Evolutionary conservation across 2,329 filamentous ascomycete species (phyloP).

Genomic region (Phyllosticta paracitricarpa): DNA sequence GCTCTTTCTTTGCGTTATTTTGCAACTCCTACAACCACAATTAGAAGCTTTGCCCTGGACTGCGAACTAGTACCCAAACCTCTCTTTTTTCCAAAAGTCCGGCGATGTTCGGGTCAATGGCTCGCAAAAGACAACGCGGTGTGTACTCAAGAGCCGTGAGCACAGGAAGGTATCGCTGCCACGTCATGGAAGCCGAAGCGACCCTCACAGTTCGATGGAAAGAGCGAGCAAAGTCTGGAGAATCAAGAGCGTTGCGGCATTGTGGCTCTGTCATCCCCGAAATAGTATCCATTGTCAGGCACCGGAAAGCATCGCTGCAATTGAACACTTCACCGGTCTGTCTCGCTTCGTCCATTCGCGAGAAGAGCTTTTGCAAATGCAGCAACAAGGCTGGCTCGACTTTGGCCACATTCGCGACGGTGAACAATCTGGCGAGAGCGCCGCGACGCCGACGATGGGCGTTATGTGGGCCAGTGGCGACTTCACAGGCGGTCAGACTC

Average conservation of each 20-base stretch:
- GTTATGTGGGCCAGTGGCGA: neutral
- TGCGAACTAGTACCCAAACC: neutral
- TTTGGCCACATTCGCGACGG: conserved; percentile 6
- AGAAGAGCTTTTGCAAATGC: conserved; percentile 10
- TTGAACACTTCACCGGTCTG: conserved; percentile 5
- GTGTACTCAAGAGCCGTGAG: conserved; percentile 22
- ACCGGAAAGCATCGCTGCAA: conserved; percentile 12
- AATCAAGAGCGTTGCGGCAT: conserved; percentile 9
- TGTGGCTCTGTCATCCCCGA: conserved; percentile 13
- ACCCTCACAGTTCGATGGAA: conserved; percentile 10
- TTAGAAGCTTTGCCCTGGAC: neutral
- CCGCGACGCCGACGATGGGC: conserved; percentile 16
- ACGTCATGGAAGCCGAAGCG: conserved; percentile 6
- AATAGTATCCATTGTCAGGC: conserved; percentile 13
- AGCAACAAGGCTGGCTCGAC: conserved; percentile 2
- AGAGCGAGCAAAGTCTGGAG: conserved; percentile 11
- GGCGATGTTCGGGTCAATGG: neutral
- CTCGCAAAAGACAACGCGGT: neutral
- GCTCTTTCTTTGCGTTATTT: neutral
- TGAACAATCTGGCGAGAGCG: conserved; percentile 11
- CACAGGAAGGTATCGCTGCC: conserved; percentile 12
- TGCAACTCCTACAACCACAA: neutral
- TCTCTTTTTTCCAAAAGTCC: neutral
- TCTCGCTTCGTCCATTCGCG: conserved; percentile 8
- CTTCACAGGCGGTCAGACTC: neutral